Evolutionary conservation across 2,329 filamentous ascomycete species (phyloP).

Genomic region (Talaromyces piceae): DNA sequence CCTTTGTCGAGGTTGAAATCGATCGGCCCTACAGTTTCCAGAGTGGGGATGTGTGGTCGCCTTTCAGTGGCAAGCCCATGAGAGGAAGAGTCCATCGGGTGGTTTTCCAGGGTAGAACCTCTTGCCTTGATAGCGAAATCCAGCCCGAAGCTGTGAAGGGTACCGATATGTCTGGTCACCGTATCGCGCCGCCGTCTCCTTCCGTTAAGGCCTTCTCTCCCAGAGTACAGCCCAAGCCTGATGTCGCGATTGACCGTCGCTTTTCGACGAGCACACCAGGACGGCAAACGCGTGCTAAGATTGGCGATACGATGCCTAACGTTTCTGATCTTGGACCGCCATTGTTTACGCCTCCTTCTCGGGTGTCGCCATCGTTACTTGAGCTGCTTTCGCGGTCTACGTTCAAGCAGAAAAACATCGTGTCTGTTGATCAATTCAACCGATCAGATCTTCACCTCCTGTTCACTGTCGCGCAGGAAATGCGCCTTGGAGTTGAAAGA

Average conservation of each 20-base stretch:
- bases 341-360: constrained; percentile 43
- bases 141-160: constrained; percentile 52
- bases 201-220: constrained; percentile 45
- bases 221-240: constrained; percentile 29
- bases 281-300: constrained; percentile 24
- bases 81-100: constrained; percentile 66
- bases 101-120: constrained; percentile 65
- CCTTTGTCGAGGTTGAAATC: constrained; percentile 66
- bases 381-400: constrained; percentile 70
- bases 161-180: constrained; percentile 68
- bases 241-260: constrained; percentile 31
- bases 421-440: constrained; percentile 86
- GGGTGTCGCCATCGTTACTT: constrained; percentile 52
- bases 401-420: constrained; percentile 83
- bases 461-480: constrained; percentile 95
- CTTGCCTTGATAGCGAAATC: constrained; percentile 65
- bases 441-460: constrained; percentile 83
- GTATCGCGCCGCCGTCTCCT: constrained; percentile 47
- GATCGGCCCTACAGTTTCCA: constrained; percentile 61
- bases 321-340: constrained; percentile 33
- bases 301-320: constrained; percentile 15
- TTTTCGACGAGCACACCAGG: constrained; percentile 31
- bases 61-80: constrained; percentile 62
- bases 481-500: constrained; percentile 89
- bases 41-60: constrained; percentile 54